Evolutionary conservation across 345 rosid species (phyloP), one percentile per base, ranked within the genome.

Genomic region (Brassica juncea): DNA sequence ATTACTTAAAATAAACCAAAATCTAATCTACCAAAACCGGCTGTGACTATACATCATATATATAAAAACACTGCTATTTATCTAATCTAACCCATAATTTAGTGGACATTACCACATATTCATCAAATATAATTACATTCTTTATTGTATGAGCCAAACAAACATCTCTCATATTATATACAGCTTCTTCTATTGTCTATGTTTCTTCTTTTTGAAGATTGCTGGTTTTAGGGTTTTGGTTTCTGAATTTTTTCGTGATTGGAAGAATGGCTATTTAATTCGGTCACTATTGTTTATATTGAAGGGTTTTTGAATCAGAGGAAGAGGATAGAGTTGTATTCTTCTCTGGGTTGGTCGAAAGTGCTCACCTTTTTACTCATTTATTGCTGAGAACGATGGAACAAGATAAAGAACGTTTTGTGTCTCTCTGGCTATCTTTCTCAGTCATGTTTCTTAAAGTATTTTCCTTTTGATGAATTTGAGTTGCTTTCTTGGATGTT

Each of bases 331-430:
- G 65, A n/a, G 76, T 78, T 78, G 67, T 65, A 14, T 64, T 71
- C 32, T 35, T 42, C 57, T 71, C 6, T 37, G 28, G n/a, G 70
- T 63, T 68, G 63, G 76, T 72, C 68, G 15, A 37, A 35, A 14
- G 14, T 37, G 15, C 23, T 70, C 68, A 52, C 14, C 71, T 77
- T 23, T 70, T 4, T 62, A 77, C 72, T 42, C 37, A 23, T 70
- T 77, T 70, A 63, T 77, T 77, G 31, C 66, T 71, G 59, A 64
- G 66, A 77, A 63, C 23, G 35, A 86, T 82, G 86, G 86, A 86
- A 68, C 86, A 78, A 74, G 9, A 57, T 44, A 5, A 84, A 82
- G 73, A 86, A 82, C 30, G 85, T 84, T 39, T 73, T 8, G 80
- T 28, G 4, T 65, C 28, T 70, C 12, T 39, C 47, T 28, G 30